Base-by-base conservation (phyloP, 805 yeast species). In the Monosporozyma servazzii region DNA sequence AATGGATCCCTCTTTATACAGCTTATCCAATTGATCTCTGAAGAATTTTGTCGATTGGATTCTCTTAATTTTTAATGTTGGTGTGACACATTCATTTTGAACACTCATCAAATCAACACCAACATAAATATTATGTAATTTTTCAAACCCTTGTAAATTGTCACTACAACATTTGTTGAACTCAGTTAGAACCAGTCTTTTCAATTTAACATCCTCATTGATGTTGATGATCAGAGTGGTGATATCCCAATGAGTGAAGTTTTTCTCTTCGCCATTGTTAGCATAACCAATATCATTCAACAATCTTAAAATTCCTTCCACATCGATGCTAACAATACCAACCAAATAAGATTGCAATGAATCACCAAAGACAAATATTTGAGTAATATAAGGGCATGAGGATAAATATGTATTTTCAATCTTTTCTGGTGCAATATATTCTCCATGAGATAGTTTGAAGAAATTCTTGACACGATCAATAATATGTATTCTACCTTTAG, bases 391-490 rank as follows among this genome's bases (percentile, higher is more conserved):
- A 1, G 84, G 75, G 57, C 77, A 75, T 27, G 73, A 69, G 0
- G 84, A 72, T 36, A 80, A 63, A 63, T 84, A 84, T 15, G 70
- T 67, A 59, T 81, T 82, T 62, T 85, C 91, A 57, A 85, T 79
- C 65, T 79, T 82, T 60, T 85, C 93, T 18, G 88, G 86, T 0
- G 88, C 84, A 51, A 85, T 77, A 65, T 84, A 85, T 67, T 79
- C 83, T 47, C 84, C 84, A 62, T 79, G 84, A 3, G 82, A 71
- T 50, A 79, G 63, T 57, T 85, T 85, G 74, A 84, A 85, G 69
- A 85, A 84, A 68, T 85, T 86, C 71, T 85, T 85, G 40, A 85
- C 88, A 54, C 93, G 74, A 61, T 86, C 93, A 58, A 85, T 75
- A 52, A 85, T 80, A 48, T 67, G 71, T 23, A 86, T 63, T 46